phyloP scores from a whole-genome alignment of 768 basidiomycete species.

The Suillus hirtellus region DNA sequence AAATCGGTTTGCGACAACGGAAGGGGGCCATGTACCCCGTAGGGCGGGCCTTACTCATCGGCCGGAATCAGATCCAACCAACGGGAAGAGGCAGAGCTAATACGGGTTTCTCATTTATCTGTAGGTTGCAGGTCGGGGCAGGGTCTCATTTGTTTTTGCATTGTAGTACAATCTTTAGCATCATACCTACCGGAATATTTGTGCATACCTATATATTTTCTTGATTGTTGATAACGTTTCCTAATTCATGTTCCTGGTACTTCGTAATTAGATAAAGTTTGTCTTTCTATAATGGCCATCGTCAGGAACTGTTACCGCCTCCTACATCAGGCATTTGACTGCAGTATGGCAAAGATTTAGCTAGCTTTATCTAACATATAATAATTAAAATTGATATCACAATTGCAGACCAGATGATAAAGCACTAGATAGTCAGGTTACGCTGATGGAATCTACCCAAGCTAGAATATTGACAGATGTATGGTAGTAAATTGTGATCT shows the following conservation, averaged over 20 bases:
- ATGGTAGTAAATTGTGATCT: too few relatives aligned
- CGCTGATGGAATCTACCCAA: too few relatives aligned
- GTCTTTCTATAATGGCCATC: neutral
- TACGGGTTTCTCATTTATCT: neutral
- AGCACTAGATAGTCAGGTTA: too few relatives aligned
- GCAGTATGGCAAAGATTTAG: too few relatives aligned
- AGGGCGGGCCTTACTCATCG: neutral
- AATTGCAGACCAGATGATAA: too few relatives aligned
- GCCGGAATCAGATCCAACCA: slow-evolving; percentile 1
- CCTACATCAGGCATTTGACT: neutral
- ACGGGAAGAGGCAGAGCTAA: neutral
- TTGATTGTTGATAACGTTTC: neutral
- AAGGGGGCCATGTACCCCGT: neutral
- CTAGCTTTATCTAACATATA: too few relatives aligned
- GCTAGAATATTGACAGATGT: too few relatives aligned
- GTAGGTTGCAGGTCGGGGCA: neutral
- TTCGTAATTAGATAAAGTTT: neutral
- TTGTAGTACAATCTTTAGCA: slow-evolving; percentile 7
- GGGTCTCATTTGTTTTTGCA: neutral
- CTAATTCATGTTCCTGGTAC: neutral
- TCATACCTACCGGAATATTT: slow-evolving; percentile 2
- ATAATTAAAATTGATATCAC: too few relatives aligned
- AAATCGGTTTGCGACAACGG: neutral
- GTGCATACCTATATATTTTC: slow-evolving; percentile 6
- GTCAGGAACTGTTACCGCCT: neutral